Evolutionary conservation across 129 eudicot genomes (phyloP), one percentile per base, ranked within the genome.

Genomic region (Saussurea involucrata): DNA sequence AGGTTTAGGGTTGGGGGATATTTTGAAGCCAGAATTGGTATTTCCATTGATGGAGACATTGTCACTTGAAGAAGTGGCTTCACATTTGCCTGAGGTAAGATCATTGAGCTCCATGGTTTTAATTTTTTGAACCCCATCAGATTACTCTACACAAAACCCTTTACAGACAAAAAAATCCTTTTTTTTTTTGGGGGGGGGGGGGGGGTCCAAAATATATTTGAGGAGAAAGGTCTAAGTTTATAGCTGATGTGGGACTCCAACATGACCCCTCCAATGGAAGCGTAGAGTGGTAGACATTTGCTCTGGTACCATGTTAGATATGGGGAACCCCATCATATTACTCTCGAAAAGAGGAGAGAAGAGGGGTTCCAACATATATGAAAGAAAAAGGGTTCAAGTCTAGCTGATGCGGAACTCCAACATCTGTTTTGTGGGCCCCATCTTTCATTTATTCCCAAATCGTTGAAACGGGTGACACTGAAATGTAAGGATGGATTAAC

Each of bases 1-100:
- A 95, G 99, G 96, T 67, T 83, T 95, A 64, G 99, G 96, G 44
- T 83, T 95, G 75, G 97, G 90, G 63, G 97, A 95, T 90, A 88
- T 95, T 42, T 83, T 95, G 85, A 92, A 81, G 89, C 96, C 97
- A 24, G 99, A 95, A 63, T 74, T 95, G 72, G 61, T 95, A 69
- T 81, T 77, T 69, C 99, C 97, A 4, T 84, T 91, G 76, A 86
- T 95, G 63, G 91, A 89, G 61, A 87, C 84, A 57, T 75, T 87
- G 31, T 86, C 95, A 40, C 71, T 90, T 31, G 96, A 90, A 55
- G 84, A 88, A 80, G 87, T 86, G 72, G 89, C 87, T 29, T 78
- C 99, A 5, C 88, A 88, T 82, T 83, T 95, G 69, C 99, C 99
- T 4, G 99, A 95, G 99, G 99, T 95, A 85, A 64, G 15, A 65